Conservation (phyloP, 169 alveolate genomes). For the Amoebophrya sp. region DNA sequence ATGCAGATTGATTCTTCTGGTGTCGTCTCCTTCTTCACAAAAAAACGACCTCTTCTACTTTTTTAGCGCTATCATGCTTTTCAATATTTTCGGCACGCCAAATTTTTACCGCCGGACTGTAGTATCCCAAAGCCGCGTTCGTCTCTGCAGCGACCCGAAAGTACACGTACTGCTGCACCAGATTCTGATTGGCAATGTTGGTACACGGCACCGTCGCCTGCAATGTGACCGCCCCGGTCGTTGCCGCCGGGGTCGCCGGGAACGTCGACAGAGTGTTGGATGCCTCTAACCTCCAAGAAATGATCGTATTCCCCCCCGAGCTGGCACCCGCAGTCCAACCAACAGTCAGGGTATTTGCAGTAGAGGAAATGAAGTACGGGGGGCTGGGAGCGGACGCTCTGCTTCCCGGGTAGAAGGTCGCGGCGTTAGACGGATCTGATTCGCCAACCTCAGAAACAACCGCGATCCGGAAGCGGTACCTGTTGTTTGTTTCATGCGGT, state of each 20-base stretch:
- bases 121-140: background rate
- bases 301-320: background rate
- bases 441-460: constrained; percentile 4
- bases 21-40: too few species aligned
- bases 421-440: background rate
- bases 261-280: background rate
- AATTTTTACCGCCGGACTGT: background rate
- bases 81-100: too few species aligned
- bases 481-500: too few species aligned
- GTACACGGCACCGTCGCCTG: constrained; percentile 2
- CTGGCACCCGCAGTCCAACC: background rate
- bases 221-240: background rate
- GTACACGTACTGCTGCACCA: constrained; percentile 16
- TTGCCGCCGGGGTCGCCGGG: background rate
- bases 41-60: too few species aligned
- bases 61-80: too few species aligned
- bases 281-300: background rate
- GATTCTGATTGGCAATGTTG: background rate
- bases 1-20: too few species aligned
- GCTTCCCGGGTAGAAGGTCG: background rate
- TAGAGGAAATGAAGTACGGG: background rate
- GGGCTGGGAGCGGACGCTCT: background rate
- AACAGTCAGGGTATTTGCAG: background rate
- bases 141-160: background rate
- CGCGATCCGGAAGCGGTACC: background rate